phyloP scores from a whole-genome alignment of 2,329 filamentous ascomycete species.

The Neodidymelliopsis sp. region DNA sequence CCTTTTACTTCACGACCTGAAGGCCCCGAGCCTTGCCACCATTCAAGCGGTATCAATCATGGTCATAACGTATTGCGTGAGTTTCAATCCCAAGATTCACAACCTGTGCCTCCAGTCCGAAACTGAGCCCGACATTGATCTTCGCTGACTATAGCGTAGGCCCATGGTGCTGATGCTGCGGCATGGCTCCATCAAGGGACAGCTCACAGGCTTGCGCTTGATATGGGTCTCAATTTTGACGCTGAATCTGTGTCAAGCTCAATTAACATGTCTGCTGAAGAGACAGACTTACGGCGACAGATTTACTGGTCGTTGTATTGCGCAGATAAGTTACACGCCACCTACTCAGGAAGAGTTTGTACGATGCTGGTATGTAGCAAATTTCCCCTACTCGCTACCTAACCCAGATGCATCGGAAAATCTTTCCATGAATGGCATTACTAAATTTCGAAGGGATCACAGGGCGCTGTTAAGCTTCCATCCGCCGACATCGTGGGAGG shows the following conservation, averaged over 20 bases:
- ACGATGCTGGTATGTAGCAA: conserved; percentile 42
- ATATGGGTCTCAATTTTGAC: conserved; percentile 52
- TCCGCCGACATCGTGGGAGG: background rate
- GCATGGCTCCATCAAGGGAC: conserved; percentile 6
- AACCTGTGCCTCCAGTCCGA: too few relatives aligned
- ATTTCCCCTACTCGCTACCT: too few relatives aligned
- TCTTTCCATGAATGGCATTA: too few relatives aligned
- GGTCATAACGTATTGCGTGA: conserved; percentile 28
- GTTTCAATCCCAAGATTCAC: conserved; percentile 18
- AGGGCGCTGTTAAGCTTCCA: conserved; percentile 3
- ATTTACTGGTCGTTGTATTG: conserved; percentile 51
- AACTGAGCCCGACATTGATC: background rate
- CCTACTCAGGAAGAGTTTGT: conserved; percentile 49
- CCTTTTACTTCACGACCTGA: conserved; percentile 10
- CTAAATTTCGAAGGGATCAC: background rate
- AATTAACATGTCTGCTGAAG: conserved; percentile 28
- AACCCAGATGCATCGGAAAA: too few relatives aligned
- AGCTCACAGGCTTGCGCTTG: conserved; percentile 46
- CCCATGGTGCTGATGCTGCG: background rate
- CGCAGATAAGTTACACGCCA: conserved; percentile 46
- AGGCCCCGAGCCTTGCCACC: conserved; percentile 45
- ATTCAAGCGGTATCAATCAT: conserved; percentile 49
- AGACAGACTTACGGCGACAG: conserved; percentile 44
- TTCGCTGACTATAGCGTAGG: background rate
- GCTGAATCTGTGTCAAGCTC: conserved; percentile 36